Evolutionary conservation across 2,329 filamentous ascomycete genomes (phyloP).

Genomic region (Trichoderma brevicompactum): DNA sequence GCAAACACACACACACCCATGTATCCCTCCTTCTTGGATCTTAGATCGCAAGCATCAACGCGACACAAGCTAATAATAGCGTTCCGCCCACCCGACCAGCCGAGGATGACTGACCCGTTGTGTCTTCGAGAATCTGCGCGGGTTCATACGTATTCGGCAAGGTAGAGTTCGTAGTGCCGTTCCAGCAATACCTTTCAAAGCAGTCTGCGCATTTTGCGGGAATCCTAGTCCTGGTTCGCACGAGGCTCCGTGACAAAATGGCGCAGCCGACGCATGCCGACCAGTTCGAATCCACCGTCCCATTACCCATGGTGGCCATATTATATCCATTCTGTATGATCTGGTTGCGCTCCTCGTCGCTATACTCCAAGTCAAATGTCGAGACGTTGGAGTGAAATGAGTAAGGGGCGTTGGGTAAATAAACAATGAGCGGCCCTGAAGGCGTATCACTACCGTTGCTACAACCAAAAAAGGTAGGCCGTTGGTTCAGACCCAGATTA

Average conservation of each 20-base stretch:
- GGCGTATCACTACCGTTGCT: slow-evolving; percentile 42
- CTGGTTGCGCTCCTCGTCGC: slow-evolving; percentile 65
- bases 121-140: slow-evolving; percentile 1
- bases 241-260: slow-evolving; percentile 71
- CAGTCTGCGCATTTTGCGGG: slow-evolving; percentile 73
- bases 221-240: slow-evolving; percentile 65
- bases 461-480: slow-evolving; percentile 82
- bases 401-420: slow-evolving; percentile 82
- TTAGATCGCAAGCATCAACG: slow-evolving; percentile 15
- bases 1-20: too few species aligned
- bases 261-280: slow-evolving; percentile 80
- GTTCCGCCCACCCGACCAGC: slow-evolving; percentile 13
- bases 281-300: slow-evolving; percentile 72
- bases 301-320: slow-evolving; percentile 76
- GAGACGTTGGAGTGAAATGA: slow-evolving; percentile 71
- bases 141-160: slow-evolving; percentile 28
- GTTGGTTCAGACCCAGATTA: slow-evolving; percentile 73
- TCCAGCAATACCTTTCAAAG: slow-evolving; percentile 83
- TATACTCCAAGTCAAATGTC: slow-evolving; percentile 70
- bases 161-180: slow-evolving; percentile 59
- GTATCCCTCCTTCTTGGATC: neutral
- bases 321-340: slow-evolving; percentile 84
- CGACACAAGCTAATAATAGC: slow-evolving; percentile 1
- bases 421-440: slow-evolving; percentile 70
- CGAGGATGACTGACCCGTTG: slow-evolving; percentile 19